Percentiles rank a stretch among this genome's conserved stretches.
Evolutionary conservation across 2,329 filamentous ascomycete species (phyloP).

Genomic region (Diplocarpon rosae): DNA sequence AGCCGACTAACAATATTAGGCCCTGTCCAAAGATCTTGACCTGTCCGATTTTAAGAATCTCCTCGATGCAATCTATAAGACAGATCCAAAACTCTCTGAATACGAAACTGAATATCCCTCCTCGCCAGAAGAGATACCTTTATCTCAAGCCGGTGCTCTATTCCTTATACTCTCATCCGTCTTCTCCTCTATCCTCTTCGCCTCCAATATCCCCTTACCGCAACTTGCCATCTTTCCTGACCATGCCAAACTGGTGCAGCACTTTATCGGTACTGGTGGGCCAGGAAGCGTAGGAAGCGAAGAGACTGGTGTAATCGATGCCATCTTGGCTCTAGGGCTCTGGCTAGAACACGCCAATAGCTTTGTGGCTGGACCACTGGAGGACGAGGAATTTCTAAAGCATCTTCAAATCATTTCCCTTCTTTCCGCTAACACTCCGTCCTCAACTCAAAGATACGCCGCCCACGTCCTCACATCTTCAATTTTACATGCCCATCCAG

Average conservation of each 20-base stretch:
- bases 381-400: slow-evolving; percentile 39
- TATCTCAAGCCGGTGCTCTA: slow-evolving; percentile 48
- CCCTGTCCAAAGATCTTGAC: slow-evolving; percentile 46
- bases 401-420: slow-evolving; percentile 41
- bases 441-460: slow-evolving; percentile 26
- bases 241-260: slow-evolving; percentile 41
- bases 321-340: slow-evolving; percentile 47
- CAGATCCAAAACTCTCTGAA: slow-evolving; percentile 30
- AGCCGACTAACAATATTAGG: slow-evolving; percentile 17
- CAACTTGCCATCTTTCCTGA: slow-evolving; percentile 49
- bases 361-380: slow-evolving; percentile 29
- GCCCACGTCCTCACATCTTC: slow-evolving; percentile 28
- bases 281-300: slow-evolving; percentile 34
- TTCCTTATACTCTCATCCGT: slow-evolving; percentile 52
- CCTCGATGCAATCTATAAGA: slow-evolving; percentile 35
- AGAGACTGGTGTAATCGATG: slow-evolving; percentile 46
- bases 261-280: slow-evolving; percentile 41
- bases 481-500: slow-evolving; percentile 43
- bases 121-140: slow-evolving; percentile 39
- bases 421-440: slow-evolving; percentile 30
- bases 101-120: slow-evolving; percentile 33
- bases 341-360: slow-evolving; percentile 44
- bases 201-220: slow-evolving; percentile 41
- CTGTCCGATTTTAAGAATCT: slow-evolving; percentile 35
- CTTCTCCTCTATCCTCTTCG: slow-evolving; percentile 51